Base-by-base conservation (phyloP, 129 eudicot genomes). In the Lactuca saligna region DNA sequence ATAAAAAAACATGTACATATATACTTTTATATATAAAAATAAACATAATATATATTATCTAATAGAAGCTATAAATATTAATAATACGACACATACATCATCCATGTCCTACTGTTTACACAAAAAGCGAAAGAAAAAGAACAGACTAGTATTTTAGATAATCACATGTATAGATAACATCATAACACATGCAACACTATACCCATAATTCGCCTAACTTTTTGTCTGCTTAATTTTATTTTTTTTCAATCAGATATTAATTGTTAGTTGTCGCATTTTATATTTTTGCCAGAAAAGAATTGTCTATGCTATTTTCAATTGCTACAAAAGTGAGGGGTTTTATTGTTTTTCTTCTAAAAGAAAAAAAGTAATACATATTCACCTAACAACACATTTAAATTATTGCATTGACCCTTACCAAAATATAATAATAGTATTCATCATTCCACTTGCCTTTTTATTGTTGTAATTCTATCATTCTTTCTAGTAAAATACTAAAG, bases 211-310 rank as follows among this genome's bases (percentile, higher is more conserved):
- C 34, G 46, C 75, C 75, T 57, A 70, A 70, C 58, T 57, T 58
- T 58, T 44, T 70, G 66, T 70, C 75, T 70, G 33, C 35, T 44
- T 70, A 17, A 31, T 46, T 57, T 58, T n/a, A n/a, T n/a, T 57
- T 42, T 41, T 46, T 42, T 41, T 46, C 48, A 42, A 57, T 53
- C 51, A 69, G 39, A 39, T 39, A 38, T 69, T 55, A 68, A 68
- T 55, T 68, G 20, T 56, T 37, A 13, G 7, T 17, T 68, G 54
- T 37, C 41, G 25, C 4, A 11, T 68, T 9, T 35, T 17, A 3
- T 54, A 17, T 2, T 11, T 35, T 35, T 68, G 54, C 54, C 14
- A 4, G 10, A 20, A 56, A 42, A 25, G n/a, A 69, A 8, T 14
- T 13, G 39, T 55, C 0, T 55, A 32, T 70, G 46, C 17, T 44